Evolutionary conservation across 495 filamentous ascomycete genomes (phyloP), one percentile per base, ranked within the genome.

Genomic region (Talaromyces wortmannii): DNA sequence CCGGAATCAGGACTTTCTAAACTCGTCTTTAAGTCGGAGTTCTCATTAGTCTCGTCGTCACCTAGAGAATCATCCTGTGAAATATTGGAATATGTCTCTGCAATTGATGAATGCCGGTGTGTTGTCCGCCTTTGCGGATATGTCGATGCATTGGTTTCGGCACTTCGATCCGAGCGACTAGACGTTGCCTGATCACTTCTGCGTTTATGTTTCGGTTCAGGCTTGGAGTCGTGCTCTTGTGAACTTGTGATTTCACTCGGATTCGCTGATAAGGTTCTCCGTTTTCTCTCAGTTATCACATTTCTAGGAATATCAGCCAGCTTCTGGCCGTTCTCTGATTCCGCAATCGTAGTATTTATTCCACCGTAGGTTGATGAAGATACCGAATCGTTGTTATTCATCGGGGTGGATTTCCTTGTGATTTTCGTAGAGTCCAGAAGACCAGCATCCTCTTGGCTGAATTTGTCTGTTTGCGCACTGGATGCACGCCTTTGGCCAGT

Each of bases 401-500:
- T 40, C 13, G 36, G 36, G 13, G 8, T 2, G 8, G 36, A 40
- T 8, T 10, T 40, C 36, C 8, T 10, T 40, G 2, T 40, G 8
- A 5, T 40, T 40, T 40, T 8, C 13, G 36, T 40, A 40, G 13
- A 40, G 13, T 40, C 36, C 36, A 40, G 13, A 40, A 13, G 8
- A 40, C 5, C 5, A 10, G 5, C 66, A 15, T 44, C 30, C 10
- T 63, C 66, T 16, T 59, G 54, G 46, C 30, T 60, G 15, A 57
- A n/a, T 43, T 62, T 69, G 13, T 36, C 46, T 18, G 60, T 13
- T 30, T 61, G 62, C 50, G 72, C 64, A 48, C 57, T 61, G 15
- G 72, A 74, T 1, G 59, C 61, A 50, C 71, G 59, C 56, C 70
- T 67, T 36, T 69, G 79, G 52, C 82, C 78, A 6, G 72, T 76